Evolutionary conservation across 257 asterid genomes (phyloP).

Genomic region (Penstemon barbatus): DNA sequence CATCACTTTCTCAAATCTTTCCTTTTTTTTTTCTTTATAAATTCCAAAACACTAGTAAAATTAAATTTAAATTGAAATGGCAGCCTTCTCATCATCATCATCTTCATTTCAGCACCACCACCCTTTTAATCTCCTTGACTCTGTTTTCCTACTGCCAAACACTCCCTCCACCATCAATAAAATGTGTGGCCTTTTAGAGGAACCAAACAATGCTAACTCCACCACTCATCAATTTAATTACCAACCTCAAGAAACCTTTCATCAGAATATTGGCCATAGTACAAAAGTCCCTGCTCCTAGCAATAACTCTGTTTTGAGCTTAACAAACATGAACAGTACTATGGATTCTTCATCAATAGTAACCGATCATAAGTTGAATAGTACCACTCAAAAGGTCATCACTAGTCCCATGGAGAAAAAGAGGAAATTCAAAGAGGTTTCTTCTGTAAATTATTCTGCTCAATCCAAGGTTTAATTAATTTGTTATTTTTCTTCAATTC

Average conservation of each 20-base stretch:
- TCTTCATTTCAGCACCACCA: constrained; percentile 28
- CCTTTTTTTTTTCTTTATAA: constrained; percentile 10
- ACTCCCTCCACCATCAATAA: constrained; percentile 29
- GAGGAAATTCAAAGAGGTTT: constrained; percentile 44
- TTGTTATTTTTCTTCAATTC: background rate
- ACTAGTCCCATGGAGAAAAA: constrained; percentile 32
- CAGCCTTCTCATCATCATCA: constrained; percentile 46
- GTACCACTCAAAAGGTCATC: background rate
- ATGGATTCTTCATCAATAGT: constrained; percentile 51
- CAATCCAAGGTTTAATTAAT: constrained; percentile 58
- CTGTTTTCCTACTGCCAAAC: constrained; percentile 29
- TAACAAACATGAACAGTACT: constrained; percentile 34
- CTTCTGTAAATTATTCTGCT: constrained; percentile 40
- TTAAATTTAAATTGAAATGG: constrained; percentile 24
- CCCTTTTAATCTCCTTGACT: constrained; percentile 33
- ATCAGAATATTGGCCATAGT: constrained; percentile 31
- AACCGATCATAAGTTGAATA: constrained; percentile 14
- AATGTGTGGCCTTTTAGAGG: constrained; percentile 31
- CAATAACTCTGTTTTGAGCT: constrained; percentile 22
- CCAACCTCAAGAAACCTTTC: constrained; percentile 28
- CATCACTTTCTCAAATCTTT: constrained; percentile 41
- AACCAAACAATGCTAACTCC: constrained; percentile 34
- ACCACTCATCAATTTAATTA: constrained; percentile 27
- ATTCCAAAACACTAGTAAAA: background rate
- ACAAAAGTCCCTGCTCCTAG: constrained; percentile 22